Percentiles rank a stretch among this genome's conserved stretches.
These are phyloP conservation scores for Pontederia crassipes DNA, from an alignment of 176 grass and related monocot species.

Conservation along the genomic window DNA sequence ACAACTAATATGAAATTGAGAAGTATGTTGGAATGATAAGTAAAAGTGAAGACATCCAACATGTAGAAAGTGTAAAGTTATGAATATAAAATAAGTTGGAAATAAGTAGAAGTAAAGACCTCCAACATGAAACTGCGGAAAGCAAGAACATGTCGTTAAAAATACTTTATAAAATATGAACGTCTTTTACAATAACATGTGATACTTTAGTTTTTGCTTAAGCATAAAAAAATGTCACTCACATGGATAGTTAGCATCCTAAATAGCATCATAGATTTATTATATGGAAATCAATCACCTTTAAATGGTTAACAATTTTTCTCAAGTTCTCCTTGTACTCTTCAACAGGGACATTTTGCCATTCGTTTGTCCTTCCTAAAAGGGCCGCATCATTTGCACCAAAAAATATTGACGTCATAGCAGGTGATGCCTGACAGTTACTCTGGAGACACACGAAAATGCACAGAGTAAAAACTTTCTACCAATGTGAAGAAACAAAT, in stretches of 20 bases:
- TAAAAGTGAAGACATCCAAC: no score
- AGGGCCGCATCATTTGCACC: slow-evolving; percentile 79
- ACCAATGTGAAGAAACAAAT: not conserved
- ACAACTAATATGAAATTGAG: no score
- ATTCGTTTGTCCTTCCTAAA: slow-evolving; percentile 36
- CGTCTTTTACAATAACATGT: no score
- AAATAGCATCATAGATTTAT: not conserved
- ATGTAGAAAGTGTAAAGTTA: no score
- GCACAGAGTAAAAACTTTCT: not conserved
- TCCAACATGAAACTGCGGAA: no score
- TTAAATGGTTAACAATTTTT: slow-evolving; percentile 55
- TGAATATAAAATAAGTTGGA: no score
- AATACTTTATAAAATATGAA: not conserved
- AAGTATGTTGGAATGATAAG: no score
- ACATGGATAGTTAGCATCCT: not conserved
- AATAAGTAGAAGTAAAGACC: no score
- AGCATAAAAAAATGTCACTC: not conserved
- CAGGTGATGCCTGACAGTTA: slow-evolving; percentile 16
- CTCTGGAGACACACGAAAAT: slow-evolving; percentile 17
- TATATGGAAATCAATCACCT: slow-evolving; percentile 24
- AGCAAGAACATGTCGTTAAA: not conserved
- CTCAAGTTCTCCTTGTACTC: slow-evolving; percentile 72
- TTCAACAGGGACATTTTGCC: slow-evolving; percentile 58
- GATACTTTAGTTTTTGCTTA: no score
- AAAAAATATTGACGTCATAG: slow-evolving; percentile 64